Evolutionary conservation across 352 stramenopile species (phyloP).

Genomic region (Phytopythium boreale): DNA sequence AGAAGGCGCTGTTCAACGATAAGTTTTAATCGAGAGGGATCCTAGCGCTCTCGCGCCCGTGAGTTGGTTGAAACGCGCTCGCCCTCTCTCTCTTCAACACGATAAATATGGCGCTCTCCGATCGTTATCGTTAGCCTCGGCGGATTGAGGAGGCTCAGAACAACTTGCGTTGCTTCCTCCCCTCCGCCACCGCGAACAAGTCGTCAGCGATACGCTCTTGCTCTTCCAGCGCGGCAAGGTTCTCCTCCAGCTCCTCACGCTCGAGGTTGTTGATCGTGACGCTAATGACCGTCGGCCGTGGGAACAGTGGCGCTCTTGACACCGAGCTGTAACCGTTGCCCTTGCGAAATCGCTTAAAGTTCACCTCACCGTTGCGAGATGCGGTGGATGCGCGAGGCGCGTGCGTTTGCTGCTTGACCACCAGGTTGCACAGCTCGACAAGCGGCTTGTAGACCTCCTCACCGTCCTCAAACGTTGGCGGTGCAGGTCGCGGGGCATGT

Average conservation of each 20-base stretch:
- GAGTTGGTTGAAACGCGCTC: conserved; percentile 19
- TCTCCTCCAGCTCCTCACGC: conserved; percentile 45
- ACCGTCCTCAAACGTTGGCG: conserved; percentile 21
- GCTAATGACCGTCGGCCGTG: conserved; percentile 50
- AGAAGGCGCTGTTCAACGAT: conserved; percentile 85
- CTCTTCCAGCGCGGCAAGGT: conserved; percentile 68
- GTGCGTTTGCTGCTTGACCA: conserved; percentile 37
- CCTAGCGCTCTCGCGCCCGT: conserved; percentile 1
- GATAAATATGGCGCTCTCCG: conserved; percentile 7
- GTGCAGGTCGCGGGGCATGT: background rate
- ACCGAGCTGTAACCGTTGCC: conserved; percentile 45
- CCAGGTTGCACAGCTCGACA: conserved; percentile 46
- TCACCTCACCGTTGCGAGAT: conserved; percentile 21
- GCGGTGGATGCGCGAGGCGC: no score
- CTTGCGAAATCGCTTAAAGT: conserved; percentile 88
- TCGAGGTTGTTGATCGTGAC: conserved; percentile 65
- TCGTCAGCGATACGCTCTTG: conserved; percentile 85
- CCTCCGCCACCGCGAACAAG: conserved; percentile 79
- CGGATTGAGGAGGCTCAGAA: conserved; percentile 22
- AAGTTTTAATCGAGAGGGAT: conserved; percentile 38
- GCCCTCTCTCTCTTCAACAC: background rate
- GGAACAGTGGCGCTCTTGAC: conserved; percentile 46
- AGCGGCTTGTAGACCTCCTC: conserved; percentile 34
- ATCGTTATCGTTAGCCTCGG: background rate
- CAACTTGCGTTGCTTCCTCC: conserved; percentile 39